Evolutionary conservation across 2,329 filamentous ascomycete genomes (phyloP).

Genomic region (Colletotrichum sp.): DNA sequence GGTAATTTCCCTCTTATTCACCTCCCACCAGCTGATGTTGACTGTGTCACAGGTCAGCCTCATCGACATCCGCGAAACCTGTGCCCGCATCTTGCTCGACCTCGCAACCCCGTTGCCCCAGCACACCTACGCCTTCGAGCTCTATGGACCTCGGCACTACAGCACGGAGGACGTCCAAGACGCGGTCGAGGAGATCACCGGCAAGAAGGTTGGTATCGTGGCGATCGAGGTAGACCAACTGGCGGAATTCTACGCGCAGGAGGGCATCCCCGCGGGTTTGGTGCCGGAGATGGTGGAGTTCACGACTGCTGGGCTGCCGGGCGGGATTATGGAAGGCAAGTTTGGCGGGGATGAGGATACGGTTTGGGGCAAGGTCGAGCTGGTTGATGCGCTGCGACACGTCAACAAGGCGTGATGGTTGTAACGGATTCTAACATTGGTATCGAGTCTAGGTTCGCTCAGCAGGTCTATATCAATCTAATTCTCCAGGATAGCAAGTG

Average conservation of each 20-base stretch:
- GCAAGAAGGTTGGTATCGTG: slow-evolving; percentile 26
- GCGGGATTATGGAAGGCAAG: slow-evolving; percentile 26
- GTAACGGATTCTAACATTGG: not conserved
- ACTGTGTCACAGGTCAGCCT: slow-evolving; percentile 27
- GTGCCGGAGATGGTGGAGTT: not conserved
- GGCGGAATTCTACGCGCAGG: slow-evolving; percentile 21
- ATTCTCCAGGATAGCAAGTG: not conserved
- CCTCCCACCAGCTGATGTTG: not conserved
- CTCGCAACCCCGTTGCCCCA: not conserved
- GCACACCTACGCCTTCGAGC: slow-evolving; percentile 23
- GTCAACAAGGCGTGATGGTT: not conserved
- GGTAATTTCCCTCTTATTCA: slow-evolving; percentile 27
- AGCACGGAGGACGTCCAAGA: slow-evolving; percentile 30
- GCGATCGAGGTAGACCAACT: slow-evolving; percentile 27
- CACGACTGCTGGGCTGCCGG: slow-evolving; percentile 21
- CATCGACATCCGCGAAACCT: slow-evolving; percentile 29
- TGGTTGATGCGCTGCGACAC: slow-evolving; percentile 25
- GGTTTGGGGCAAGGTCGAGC: slow-evolving; percentile 26
- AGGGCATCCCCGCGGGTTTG: slow-evolving; percentile 26
- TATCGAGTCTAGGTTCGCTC: not conserved
- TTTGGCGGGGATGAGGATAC: slow-evolving; percentile 28
- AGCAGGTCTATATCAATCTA: not conserved
- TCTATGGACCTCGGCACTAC: slow-evolving; percentile 32
- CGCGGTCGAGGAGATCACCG: slow-evolving; percentile 29
- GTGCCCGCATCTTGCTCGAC: slow-evolving; percentile 26